Base-by-base conservation (phyloP, 441 rosid genomes). In the Euphorbia corollata region DNA sequence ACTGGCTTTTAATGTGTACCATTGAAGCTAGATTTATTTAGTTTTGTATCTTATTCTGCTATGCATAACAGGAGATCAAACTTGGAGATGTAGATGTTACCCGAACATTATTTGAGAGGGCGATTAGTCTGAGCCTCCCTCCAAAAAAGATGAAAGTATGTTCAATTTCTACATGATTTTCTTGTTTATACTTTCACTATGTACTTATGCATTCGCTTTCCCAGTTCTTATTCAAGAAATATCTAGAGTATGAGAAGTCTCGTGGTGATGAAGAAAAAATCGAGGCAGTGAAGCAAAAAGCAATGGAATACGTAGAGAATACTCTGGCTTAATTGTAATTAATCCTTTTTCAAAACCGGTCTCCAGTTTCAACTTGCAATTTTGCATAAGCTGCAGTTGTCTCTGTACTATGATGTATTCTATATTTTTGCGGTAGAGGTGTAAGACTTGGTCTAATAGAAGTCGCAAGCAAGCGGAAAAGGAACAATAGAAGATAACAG, bases 211-310 rank as follows among this genome's bases (percentile, higher is more conserved):
- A 7, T 5, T 51, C 34, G 15, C 32, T 65, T n/a, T 3, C 74
- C 24, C 90, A 94, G 99, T 94, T 89, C 78, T 78, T 94, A 74
- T 94, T 91, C 81, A 91, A 87, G 84, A 91, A 91, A 81, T 94
- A 83, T 75, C 86, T 91, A 0, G 86, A 79, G 75, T 90, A 74
- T 27, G 99, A 94, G 81, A 90, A 81, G 77, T 77, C 85, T 27
- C 38, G 3, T 18, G 95, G 90, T 4, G 90, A 87, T 16, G 90
- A 84, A 50, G 88, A 79, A 77, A 79, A 81, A 64, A 74, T 86
- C 0, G 87, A 88, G 73, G 79, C 75, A 16, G 97, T 91, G 71
- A 91, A 87, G 73, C 84, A 64, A 73, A 94, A 85, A 74, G 99
- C 99, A 2, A 84, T 86, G 89, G 91, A 87, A 61, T 90, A 91